Base-by-base conservation (phyloP, 345 rosid genomes). In the Mangifera indica region DNA sequence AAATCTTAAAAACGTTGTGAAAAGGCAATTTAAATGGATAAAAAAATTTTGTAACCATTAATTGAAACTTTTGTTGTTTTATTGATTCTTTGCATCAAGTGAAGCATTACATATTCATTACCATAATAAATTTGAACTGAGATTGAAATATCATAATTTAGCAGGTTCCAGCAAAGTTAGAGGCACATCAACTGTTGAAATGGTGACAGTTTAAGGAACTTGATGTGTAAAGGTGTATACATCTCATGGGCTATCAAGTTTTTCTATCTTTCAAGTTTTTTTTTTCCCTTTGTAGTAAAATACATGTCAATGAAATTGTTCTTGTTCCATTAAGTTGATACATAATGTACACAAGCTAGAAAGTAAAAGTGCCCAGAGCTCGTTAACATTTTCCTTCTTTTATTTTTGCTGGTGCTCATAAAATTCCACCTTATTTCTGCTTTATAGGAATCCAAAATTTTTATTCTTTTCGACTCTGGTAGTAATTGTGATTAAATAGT, bases 111-210 rank as follows among this genome's bases (percentile, higher is more conserved):
- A 61, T 44, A 17, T 29, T 21, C 7, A 2, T 25, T 26, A n/a
- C 25, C 1, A 56, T 65, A 44, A 3, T 32, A 52, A 18, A 2
- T 10, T 46, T 46, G 8, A 40, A 44, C 69, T 71, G 61, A 60
- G 55, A 26, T 60, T n/a, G 42, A 11, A 44, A 60, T 66, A 26
- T 72, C 34, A 29, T 46, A 32, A 40, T 75, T 77, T 46, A 59
- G 63, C 81, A 80, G 80, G 81, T 74, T 71, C 61, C 22, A 66
- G 71, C 74, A 75, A 70, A 57, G 51, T 10, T 1, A 32, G 59
- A 62, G 78, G 77, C 17, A 0, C 44, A 26, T 52, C 75, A 60
- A 51, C 63, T 0, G 61, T 17, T 56, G 80, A 75, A 78, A 22
- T 78, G 44, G 45, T 8, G 12, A 75, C 32, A 22, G 70, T 53